phyloP scores from a whole-genome alignment of 306 rosid genomes.

The Acacia melanoxylon region DNA sequence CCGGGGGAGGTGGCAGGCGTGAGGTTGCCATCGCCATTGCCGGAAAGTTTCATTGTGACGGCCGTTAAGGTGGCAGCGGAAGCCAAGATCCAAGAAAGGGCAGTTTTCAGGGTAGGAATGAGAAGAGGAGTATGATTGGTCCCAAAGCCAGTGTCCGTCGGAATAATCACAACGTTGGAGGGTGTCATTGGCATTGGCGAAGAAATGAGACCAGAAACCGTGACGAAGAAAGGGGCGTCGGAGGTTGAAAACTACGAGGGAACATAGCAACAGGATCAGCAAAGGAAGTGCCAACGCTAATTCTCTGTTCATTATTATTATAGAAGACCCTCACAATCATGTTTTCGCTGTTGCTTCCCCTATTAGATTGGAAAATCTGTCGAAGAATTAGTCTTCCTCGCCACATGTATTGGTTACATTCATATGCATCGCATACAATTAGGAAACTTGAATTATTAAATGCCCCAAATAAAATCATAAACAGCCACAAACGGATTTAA shows the following conservation, averaged over 20 bases:
- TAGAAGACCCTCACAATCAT: conserved; percentile 1
- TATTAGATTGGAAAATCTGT: conserved; percentile 53
- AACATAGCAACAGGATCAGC: conserved; percentile 36
- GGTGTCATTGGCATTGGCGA: conserved; percentile 13
- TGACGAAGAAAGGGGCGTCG: conserved; percentile 42
- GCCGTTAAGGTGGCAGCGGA: conserved; percentile 70
- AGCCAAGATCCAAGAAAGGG: conserved; percentile 85
- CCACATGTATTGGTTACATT: background rate
- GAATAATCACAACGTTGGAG: conserved; percentile 54
- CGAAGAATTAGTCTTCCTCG: background rate
- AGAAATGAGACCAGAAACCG: conserved; percentile 36
- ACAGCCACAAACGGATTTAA: no score
- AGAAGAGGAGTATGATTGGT: conserved; percentile 25
- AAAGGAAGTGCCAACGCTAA: conserved; percentile 44
- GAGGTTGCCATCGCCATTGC: conserved; percentile 84
- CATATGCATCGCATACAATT: background rate
- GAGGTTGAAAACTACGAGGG: conserved; percentile 39
- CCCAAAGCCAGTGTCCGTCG: conserved; percentile 70
- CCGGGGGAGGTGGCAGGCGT: conserved; percentile 72
- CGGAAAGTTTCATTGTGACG: conserved; percentile 54
- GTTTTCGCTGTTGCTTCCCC: background rate
- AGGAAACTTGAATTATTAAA: background rate
- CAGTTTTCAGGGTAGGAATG: conserved; percentile 62
- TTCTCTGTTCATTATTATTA: conserved; percentile 42
- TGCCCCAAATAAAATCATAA: no score